Evolutionary conservation across 2,329 filamentous ascomycete genomes (phyloP).

Genomic region (Thelonectria rubi): DNA sequence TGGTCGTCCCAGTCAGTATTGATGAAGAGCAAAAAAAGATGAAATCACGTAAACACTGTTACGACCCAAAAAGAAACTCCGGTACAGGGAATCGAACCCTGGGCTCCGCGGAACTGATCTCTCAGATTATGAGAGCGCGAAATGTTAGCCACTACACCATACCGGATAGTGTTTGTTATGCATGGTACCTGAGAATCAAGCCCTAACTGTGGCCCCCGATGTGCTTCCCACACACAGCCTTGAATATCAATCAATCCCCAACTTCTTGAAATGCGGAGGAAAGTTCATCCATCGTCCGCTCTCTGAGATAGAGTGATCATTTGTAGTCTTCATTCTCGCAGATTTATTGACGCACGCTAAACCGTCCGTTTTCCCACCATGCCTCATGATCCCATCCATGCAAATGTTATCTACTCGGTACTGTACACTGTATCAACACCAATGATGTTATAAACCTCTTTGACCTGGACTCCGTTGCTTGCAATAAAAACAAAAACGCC

Average conservation of each 20-base stretch:
- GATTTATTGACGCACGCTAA: neutral
- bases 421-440: neutral
- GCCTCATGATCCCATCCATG: constrained; percentile 27
- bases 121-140: constrained; percentile 44
- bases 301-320: neutral
- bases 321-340: neutral
- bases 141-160: constrained; percentile 49
- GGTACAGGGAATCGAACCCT: constrained; percentile 18
- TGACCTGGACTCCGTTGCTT: neutral
- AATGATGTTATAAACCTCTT: neutral
- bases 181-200: neutral
- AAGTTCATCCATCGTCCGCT: no score
- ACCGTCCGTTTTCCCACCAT: constrained; percentile 18
- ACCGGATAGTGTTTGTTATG: constrained; percentile 34
- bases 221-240: no score
- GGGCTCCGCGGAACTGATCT: constrained; percentile 23
- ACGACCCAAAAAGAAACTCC: constrained; percentile 4
- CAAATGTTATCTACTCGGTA: constrained; percentile 29
- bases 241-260: no score
- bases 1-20: neutral
- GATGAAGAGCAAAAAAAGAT: neutral
- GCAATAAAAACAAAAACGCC: constrained; percentile 15
- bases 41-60: neutral
- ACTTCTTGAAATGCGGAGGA: neutral
- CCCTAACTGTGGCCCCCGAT: neutral